phyloP scores from a whole-genome alignment of 495 filamentous ascomycete species.

The Penicillium simplicissimum region DNA sequence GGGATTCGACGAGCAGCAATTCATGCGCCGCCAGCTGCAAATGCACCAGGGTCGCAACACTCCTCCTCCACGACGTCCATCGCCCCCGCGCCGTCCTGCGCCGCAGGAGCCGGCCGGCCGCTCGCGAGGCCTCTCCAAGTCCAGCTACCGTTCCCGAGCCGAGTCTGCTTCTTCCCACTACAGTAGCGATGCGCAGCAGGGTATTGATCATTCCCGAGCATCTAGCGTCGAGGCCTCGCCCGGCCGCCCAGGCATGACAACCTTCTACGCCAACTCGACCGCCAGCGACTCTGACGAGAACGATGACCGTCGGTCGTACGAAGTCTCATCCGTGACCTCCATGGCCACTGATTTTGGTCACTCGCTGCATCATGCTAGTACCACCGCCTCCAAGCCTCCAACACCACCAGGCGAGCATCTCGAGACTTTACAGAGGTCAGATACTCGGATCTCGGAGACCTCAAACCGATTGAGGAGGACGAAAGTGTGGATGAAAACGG shows the following conservation, averaged over 20 bases:
- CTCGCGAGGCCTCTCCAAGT: constrained; percentile 42
- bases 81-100: constrained; percentile 33
- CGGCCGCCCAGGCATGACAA: constrained; percentile 25
- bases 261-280: constrained; percentile 48
- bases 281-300: constrained; percentile 47
- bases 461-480: constrained; percentile 47
- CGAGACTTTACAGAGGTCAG: constrained; percentile 41
- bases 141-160: constrained; percentile 47
- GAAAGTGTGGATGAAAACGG: constrained; percentile 18
- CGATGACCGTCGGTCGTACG: constrained; percentile 27
- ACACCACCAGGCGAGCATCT: constrained; percentile 31
- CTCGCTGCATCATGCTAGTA: constrained; percentile 32
- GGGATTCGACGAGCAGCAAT: constrained; percentile 81
- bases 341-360: constrained; percentile 33
- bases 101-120: constrained; percentile 36
- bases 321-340: constrained; percentile 30
- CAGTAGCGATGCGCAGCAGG: constrained; percentile 38
- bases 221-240: constrained; percentile 38
- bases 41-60: constrained; percentile 67
- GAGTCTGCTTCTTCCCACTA: constrained; percentile 49
- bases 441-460: constrained; percentile 44
- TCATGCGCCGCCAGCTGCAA: constrained; percentile 75
- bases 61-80: constrained; percentile 37
- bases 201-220: constrained; percentile 27
- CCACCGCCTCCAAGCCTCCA: constrained; percentile 30